Conservation (phyloP, 2,329 filamentous ascomycete species). For the Exutisphaerella laricina region DNA sequence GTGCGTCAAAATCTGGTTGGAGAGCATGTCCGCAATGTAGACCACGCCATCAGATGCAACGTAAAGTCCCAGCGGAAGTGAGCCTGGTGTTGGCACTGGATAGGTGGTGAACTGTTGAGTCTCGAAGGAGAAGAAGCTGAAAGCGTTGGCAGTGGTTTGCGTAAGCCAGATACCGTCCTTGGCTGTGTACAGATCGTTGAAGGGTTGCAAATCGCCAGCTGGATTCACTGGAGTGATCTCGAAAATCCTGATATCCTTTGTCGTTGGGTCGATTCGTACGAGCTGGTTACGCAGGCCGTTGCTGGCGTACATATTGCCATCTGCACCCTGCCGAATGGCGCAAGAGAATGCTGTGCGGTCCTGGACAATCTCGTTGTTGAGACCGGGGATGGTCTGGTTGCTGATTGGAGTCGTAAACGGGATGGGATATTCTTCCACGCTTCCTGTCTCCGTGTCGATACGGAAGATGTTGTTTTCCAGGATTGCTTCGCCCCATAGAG, state of each 20-base stretch:
- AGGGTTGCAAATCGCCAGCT: conserved; percentile 19
- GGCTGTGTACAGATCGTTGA: conserved; percentile 24
- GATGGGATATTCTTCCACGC: conserved; percentile 18
- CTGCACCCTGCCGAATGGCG: conserved; percentile 7
- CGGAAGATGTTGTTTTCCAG: conserved; percentile 20
- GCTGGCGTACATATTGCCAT: conserved; percentile 22
- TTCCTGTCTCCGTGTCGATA: conserved; percentile 15
- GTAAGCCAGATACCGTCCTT: conserved; percentile 23
- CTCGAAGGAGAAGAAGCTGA: conserved; percentile 9
- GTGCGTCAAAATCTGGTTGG: conserved; percentile 17
- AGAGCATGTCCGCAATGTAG: conserved; percentile 15
- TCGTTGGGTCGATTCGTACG: conserved; percentile 17
- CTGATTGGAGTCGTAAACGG: conserved; percentile 18
- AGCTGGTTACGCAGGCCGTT: conserved; percentile 26
- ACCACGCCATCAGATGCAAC: conserved; percentile 16
- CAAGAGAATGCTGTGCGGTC: conserved; percentile 18
- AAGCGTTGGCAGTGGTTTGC: conserved; percentile 22
- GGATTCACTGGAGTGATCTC: conserved; percentile 14
- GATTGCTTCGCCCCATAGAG: conserved; percentile 19
- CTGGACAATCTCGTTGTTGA: conserved; percentile 4
- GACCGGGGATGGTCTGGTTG: conserved; percentile 11
- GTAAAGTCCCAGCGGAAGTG: conserved; percentile 17
- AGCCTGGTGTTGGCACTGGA: conserved; percentile 12
- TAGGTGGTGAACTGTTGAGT: conserved; percentile 12
- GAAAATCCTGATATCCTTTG: conserved; percentile 6